Evolutionary conservation across 495 filamentous ascomycete genomes (phyloP), one percentile per base, ranked within the genome.

Genomic region (Astrothelium subdiscretum): DNA sequence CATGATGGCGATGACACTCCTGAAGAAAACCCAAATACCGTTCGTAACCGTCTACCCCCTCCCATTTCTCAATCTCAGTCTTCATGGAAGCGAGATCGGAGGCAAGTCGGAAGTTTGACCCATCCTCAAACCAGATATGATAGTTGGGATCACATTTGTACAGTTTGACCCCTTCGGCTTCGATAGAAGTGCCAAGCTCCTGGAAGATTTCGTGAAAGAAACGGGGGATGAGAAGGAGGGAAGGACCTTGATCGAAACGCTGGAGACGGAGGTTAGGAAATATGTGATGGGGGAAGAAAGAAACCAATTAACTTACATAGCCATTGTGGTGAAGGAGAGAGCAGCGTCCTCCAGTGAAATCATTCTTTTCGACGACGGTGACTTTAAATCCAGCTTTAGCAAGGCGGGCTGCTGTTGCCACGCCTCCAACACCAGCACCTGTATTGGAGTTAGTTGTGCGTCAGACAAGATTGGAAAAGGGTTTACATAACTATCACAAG

Each of bases 181-280:
- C 75, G 4, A 87, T 68, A 0, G 77, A 79, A 1, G 85, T 87
- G 44, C 76, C 83, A 3, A 88, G 80, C 66, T 89, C 85, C 31
- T 69, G 67, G 64, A 87, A 89, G 15, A 81, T 77, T 68, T 85
- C 81, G 24, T 75, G 74, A 75, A 88, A 89, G 51, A 87, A 74
- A 54, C 77, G 78, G 3, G 85, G 86, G 31, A 89, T 83, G 4
- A 89, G 74, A 1, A 89, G 79, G 3, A 89, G 77, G 0, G 85
- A 87, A 0, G 86, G 86, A 0, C 86, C 86, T 76, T 87, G 85
- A 69, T 89, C 86, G 74, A 88, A 88, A 26, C 86, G 80, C 79
- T 83, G 58, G 35, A 43, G 11, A 57, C 10, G 43, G 43, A 31
- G 24, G 15, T 5, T 27, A 54, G 8, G 15, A 5, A 54, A 54